A percentile compares a stretch with the other conserved stretches of the same genome.
These are phyloP conservation scores for Cordyceps farinosa DNA, from an alignment of 2,329 filamentous ascomycete genomes.

Conservation along the genomic window DNA sequence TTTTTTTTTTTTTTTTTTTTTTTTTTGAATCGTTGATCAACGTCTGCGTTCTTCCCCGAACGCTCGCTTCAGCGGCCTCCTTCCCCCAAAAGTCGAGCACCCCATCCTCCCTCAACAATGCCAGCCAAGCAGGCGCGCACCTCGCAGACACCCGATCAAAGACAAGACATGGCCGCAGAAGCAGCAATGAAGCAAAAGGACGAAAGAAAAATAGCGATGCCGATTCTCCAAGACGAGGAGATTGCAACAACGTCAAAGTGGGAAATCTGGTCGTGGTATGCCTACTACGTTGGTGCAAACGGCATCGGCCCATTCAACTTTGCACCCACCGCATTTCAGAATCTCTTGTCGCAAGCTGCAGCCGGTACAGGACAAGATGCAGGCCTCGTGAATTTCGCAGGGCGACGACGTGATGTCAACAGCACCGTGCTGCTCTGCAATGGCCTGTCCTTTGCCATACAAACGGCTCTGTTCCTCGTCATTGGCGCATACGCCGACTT, in stretches of 20 bases:
- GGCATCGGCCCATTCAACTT: conserved; percentile 37
- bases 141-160: not conserved
- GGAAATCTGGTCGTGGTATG: conserved; percentile 22
- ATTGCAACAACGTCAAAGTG: conserved; percentile 7
- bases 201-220: not conserved
- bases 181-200: too few species aligned
- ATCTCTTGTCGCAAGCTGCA: conserved; percentile 26
- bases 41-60: too few species aligned
- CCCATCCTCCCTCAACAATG: not conserved
- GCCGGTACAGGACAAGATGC: conserved; percentile 46
- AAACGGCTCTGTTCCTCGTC: conserved; percentile 53
- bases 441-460: conserved; percentile 64
- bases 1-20: too few species aligned
- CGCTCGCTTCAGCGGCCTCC: too few species aligned
- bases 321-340: conserved; percentile 21
- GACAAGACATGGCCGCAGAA: not conserved
- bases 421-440: conserved; percentile 63
- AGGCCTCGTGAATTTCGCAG: conserved; percentile 39
- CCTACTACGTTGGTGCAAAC: conserved; percentile 65
- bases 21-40: too few species aligned
- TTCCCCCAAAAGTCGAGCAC: not conserved
- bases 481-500: conserved; percentile 59
- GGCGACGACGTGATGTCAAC: conserved; percentile 54
- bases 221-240: not conserved
- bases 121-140: not conserved